Evolutionary conservation across 345 rosid species (phyloP).

Genomic region (Rhizophora mangle): DNA sequence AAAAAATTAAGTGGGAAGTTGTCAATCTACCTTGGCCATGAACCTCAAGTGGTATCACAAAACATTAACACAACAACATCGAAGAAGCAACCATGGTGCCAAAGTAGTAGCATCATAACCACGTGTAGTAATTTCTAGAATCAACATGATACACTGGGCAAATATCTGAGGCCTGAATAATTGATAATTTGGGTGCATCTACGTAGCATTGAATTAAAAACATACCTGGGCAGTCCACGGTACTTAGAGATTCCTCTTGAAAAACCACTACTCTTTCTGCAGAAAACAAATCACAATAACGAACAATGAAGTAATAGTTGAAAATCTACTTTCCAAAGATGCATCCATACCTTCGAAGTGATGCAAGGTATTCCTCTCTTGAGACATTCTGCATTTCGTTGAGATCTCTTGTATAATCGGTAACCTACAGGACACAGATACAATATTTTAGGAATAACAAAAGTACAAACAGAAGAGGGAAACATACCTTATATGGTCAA

Average conservation of each 20-base stretch:
- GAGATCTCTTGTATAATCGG: conserved; percentile 90
- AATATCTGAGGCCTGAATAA: background rate
- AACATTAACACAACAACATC: background rate
- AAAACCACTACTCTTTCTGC: conserved; percentile 97
- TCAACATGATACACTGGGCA: background rate
- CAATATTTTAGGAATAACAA: background rate
- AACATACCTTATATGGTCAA: too few species aligned
- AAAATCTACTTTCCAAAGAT: conserved; percentile 12
- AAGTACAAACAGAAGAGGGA: too few species aligned
- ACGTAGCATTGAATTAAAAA: background rate
- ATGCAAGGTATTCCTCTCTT: conserved; percentile 92
- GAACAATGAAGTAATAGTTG: conserved; percentile 14
- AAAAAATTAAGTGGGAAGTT: background rate
- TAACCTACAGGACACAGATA: conserved; percentile 49
- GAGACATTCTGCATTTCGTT: conserved; percentile 97
- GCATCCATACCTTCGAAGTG: conserved; percentile 73
- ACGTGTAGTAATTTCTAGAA: background rate
- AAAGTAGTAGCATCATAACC: too few species aligned
- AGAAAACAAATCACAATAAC: conserved; percentile 32
- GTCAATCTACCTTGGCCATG: background rate
- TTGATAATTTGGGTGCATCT: background rate
- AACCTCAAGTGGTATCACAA: background rate
- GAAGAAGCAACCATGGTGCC: too few species aligned
- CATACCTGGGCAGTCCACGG: conserved; percentile 89
- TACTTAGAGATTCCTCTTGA: conserved; percentile 93